These are phyloP conservation scores for Colletotrichum lindemuthianum DNA, from an alignment of 2,329 filamentous ascomycete species.

Conservation along the genomic window DNA sequence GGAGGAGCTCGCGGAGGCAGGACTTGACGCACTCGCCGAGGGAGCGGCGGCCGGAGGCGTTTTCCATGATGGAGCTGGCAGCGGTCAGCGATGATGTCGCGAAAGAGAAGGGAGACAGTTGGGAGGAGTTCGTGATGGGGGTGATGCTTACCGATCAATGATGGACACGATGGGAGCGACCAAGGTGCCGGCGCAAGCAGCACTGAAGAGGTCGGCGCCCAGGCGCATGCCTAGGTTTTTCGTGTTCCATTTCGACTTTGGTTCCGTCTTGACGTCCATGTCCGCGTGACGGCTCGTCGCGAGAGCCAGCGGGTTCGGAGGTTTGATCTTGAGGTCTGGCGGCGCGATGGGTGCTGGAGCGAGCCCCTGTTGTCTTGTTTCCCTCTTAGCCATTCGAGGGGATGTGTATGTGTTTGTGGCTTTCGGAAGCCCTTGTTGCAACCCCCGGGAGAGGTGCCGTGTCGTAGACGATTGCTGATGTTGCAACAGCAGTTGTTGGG, in stretches of 20 bases:
- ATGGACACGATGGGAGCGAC: conserved; percentile 88
- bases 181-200: conserved; percentile 75
- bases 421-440: not conserved
- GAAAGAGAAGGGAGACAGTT: not conserved
- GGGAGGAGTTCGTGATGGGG: not conserved
- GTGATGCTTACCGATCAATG: conserved; percentile 76
- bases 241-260: conserved; percentile 72
- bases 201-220: conserved; percentile 74
- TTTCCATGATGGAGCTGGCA: conserved; percentile 79
- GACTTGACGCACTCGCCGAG: conserved; percentile 67
- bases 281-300: conserved; percentile 37
- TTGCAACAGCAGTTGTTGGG: not conserved
- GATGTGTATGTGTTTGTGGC: not conserved
- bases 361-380: conserved; percentile 30
- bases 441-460: not conserved
- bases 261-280: conserved; percentile 31
- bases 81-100: not conserved
- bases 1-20: conserved; percentile 66
- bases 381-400: conserved; percentile 30
- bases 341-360: conserved; percentile 25
- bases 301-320: conserved; percentile 48
- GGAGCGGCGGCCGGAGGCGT: conserved; percentile 75
- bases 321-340: conserved; percentile 32
- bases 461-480: not conserved
- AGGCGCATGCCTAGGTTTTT: conserved; percentile 74